A percentile compares a stretch with the other conserved stretches of the same genome.
Evolutionary conservation across 345 rosid species (phyloP).

Genomic region (Rhodamnia argentea): DNA sequence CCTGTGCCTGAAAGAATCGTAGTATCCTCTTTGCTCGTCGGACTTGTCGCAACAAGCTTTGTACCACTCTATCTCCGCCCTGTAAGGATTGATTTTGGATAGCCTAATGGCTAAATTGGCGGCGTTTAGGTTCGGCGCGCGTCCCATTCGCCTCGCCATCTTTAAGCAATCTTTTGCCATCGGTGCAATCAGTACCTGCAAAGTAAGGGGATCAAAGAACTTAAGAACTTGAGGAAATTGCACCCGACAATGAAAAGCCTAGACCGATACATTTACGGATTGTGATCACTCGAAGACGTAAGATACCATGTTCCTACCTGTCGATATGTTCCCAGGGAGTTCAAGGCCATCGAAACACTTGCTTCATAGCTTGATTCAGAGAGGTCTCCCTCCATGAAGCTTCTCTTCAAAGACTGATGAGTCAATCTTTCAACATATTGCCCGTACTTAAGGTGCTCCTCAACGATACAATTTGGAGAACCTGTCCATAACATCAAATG

Average conservation of each 20-base stretch:
- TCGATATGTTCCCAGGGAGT: conserved; percentile 35
- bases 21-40: conserved; percentile 3
- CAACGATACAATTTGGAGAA: conserved; percentile 20
- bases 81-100: conserved; percentile 4
- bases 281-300: neutral
- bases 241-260: neutral
- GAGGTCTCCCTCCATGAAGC: conserved; percentile 15
- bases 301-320: conserved; percentile 6
- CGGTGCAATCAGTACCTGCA: neutral
- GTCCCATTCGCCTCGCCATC: neutral
- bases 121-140: neutral
- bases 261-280: neutral
- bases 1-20: conserved; percentile 59
- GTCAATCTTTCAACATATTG: conserved; percentile 33
- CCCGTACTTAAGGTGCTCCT: conserved; percentile 63
- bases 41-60: neutral
- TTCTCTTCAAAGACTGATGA: conserved; percentile 27
- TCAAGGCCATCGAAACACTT: conserved; percentile 55
- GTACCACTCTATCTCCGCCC: conserved; percentile 14
- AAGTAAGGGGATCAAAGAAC: neutral
- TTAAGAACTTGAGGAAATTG: neutral
- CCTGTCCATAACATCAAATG: conserved; percentile 19
- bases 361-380: conserved; percentile 57
- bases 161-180: neutral
- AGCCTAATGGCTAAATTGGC: conserved; percentile 5